phyloP scores from a whole-genome alignment of 768 basidiomycete species.

The Termitomyces sp. region DNA sequence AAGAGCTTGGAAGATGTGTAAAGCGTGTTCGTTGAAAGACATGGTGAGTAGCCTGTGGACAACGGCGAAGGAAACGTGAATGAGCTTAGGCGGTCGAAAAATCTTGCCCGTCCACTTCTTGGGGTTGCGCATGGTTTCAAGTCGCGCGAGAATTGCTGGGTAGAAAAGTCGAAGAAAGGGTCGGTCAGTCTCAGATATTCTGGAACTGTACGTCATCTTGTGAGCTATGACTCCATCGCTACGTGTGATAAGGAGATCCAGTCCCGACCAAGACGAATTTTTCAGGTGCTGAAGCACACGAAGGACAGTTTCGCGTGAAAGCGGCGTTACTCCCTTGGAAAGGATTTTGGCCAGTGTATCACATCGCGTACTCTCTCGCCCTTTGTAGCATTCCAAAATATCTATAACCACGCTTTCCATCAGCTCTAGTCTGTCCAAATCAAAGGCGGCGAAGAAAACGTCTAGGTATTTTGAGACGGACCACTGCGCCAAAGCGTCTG shows the following conservation, averaged over 20 bases:
- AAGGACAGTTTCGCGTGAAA: constrained; percentile 11
- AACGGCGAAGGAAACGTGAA: constrained; percentile 37
- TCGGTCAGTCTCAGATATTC: constrained; percentile 14
- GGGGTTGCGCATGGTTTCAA: constrained; percentile 18
- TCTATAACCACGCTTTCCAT: constrained; percentile 20
- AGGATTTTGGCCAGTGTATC: constrained; percentile 11
- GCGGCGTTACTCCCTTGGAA: constrained; percentile 5
- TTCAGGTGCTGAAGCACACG: constrained; percentile 15
- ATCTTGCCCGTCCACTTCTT: constrained; percentile 22
- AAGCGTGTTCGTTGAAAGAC: constrained; percentile 29
- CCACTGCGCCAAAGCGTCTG: constrained; percentile 3
- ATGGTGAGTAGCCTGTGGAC: constrained; percentile 35
- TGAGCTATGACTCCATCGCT: constrained; percentile 11
- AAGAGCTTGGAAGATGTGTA: constrained; percentile 46
- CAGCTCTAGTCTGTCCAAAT: background rate
- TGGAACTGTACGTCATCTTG: constrained; percentile 14
- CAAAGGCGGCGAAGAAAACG: constrained; percentile 4
- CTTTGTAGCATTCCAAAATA: constrained; percentile 15
- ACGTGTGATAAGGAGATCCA: constrained; percentile 3
- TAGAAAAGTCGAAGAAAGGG: constrained; percentile 22
- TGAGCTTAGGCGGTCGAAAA: constrained; percentile 32
- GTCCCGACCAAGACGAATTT: background rate
- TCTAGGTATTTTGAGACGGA: constrained; percentile 7
- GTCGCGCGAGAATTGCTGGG: constrained; percentile 23
- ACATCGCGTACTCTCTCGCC: background rate